These are phyloP conservation scores for Podila minutissima DNA, from an alignment of 192 early-diverging fungal species.

Conservation along the genomic window DNA sequence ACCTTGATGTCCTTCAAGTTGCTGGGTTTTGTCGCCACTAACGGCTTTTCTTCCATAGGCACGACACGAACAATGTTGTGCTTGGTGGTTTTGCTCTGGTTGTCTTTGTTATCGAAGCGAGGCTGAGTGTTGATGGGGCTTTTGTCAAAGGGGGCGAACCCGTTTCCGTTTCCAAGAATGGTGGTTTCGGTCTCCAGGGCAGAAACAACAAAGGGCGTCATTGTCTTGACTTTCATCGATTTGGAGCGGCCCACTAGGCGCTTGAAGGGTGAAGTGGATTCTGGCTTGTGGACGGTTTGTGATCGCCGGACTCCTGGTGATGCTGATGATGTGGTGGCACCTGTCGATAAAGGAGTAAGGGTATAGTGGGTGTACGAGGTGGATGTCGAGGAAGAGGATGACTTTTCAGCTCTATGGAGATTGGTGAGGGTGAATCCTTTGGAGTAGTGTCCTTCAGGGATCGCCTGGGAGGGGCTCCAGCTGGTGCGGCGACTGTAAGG, in stretches of 20 bases:
- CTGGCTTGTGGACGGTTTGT: conserved; percentile 20
- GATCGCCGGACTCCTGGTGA: conserved; percentile 17
- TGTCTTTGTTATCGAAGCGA: not conserved
- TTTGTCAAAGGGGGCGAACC: conserved; percentile 24
- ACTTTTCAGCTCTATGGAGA: conserved; percentile 13
- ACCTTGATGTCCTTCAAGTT: not conserved
- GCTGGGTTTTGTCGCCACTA: not conserved
- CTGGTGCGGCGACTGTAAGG: conserved; percentile 9
- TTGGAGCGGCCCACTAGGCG: conserved; percentile 44
- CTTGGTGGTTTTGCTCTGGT: not conserved
- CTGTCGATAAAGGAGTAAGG: not conserved
- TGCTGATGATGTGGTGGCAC: not conserved
- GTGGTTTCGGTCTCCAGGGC: conserved; percentile 4
- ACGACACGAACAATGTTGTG: too few relatives aligned
- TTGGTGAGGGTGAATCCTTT: conserved; percentile 50
- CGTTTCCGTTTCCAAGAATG: conserved; percentile 10
- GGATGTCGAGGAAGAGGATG: not conserved
- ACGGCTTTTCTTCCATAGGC: not conserved
- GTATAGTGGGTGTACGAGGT: not conserved
- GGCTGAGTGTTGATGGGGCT: not conserved
- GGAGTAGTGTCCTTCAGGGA: conserved; percentile 39
- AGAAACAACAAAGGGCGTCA: conserved; percentile 1
- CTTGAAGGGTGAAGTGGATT: conserved; percentile 25
- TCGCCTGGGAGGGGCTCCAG: conserved; percentile 47
- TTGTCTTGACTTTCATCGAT: conserved; percentile 35